phyloP scores from a whole-genome alignment of 371 early-diverging fungal genomes.

The Chytridium lagenaria region DNA sequence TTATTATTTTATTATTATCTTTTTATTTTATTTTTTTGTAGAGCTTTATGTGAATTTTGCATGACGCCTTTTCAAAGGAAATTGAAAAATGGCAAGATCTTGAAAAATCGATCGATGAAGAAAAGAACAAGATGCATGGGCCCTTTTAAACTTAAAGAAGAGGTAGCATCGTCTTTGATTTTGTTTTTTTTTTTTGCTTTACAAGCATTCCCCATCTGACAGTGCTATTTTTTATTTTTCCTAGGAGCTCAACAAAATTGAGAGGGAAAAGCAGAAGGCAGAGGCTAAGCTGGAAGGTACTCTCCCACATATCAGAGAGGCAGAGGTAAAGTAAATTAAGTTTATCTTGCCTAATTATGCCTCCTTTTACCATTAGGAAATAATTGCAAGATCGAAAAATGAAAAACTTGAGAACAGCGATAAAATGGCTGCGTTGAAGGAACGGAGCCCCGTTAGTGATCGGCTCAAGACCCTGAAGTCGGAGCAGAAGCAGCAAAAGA shows the following conservation, averaged over 20 bases:
- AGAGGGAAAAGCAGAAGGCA: neutral
- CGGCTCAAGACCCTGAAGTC: neutral
- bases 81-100: slow-evolving; percentile 69
- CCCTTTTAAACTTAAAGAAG: slow-evolving; percentile 67
- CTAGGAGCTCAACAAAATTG: neutral
- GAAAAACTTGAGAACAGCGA: slow-evolving; percentile 48
- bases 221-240: no score
- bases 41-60: no score
- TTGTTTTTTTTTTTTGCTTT: no score
- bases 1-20: no score
- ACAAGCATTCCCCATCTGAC: no score
- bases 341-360: no score
- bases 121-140: slow-evolving; percentile 80
- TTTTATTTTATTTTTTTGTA: no score
- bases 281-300: neutral
- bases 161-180: slow-evolving; percentile 32
- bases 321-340: neutral
- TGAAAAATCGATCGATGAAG: slow-evolving; percentile 61
- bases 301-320: neutral
- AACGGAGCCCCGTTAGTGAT: neutral
- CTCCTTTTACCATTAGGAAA: no score
- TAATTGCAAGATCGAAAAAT: slow-evolving; percentile 3
- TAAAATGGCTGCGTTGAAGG: slow-evolving; percentile 14
- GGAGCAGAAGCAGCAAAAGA: slow-evolving; percentile 38
- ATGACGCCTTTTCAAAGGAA: slow-evolving; percentile 47